Evolutionary conservation across 2,329 filamentous ascomycete genomes (phyloP).

Genomic region (Fusarium oxysporum): DNA sequence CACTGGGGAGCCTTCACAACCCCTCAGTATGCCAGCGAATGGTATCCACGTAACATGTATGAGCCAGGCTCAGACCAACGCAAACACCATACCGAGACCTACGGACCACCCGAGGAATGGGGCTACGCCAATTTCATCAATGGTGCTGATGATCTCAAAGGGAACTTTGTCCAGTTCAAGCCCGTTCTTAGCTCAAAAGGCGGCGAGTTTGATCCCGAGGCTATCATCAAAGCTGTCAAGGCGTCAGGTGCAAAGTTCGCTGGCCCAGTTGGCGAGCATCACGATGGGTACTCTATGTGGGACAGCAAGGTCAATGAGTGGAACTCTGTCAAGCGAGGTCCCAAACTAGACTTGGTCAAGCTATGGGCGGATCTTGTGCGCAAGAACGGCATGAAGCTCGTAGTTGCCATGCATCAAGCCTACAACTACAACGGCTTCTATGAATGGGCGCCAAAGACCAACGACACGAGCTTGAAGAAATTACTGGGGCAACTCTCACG

Average conservation of each 20-base stretch:
- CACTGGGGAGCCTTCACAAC: conserved; percentile 30
- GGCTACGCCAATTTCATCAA: conserved; percentile 18
- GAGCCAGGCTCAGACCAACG: conserved; percentile 9
- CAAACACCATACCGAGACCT: conserved; percentile 7
- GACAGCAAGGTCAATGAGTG: conserved; percentile 22
- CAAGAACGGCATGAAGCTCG: conserved; percentile 20
- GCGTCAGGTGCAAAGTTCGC: conserved; percentile 17
- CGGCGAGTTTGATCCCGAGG: conserved; percentile 9
- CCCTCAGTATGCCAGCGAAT: conserved; percentile 18
- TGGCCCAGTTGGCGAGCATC: conserved; percentile 19
- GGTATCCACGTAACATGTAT: conserved; percentile 29
- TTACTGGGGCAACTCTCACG: not conserved
- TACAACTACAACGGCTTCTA: conserved; percentile 26
- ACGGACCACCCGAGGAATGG: conserved; percentile 18
- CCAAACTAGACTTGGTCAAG: conserved; percentile 13
- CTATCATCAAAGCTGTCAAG: conserved; percentile 10
- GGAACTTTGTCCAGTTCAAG: conserved; percentile 15
- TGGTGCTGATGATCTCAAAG: conserved; percentile 1
- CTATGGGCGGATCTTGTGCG: conserved; percentile 4
- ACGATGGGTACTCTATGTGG: conserved; percentile 28
- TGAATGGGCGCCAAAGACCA: conserved; percentile 14
- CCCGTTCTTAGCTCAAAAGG: not conserved
- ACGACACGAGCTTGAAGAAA: conserved; percentile 13
- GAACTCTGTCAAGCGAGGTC: conserved; percentile 17
- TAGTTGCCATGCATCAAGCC: conserved; percentile 23